Evolutionary conservation across 805 yeast genomes (phyloP).

Genomic region (Wickerhamiella qilinensis): DNA sequence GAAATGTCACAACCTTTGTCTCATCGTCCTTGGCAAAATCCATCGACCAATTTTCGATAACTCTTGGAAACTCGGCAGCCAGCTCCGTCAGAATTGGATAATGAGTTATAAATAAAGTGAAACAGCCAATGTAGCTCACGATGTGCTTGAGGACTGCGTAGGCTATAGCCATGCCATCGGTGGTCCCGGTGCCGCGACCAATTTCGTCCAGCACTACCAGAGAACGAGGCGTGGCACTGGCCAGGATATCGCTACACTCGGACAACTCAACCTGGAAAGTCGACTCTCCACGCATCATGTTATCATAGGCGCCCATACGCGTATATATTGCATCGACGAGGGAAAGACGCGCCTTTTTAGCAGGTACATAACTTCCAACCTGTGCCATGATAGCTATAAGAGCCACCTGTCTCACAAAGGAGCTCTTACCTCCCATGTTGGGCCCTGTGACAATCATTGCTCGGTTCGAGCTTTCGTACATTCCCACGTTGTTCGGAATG

Average conservation of each 20-base stretch:
- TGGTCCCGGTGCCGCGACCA: constrained; percentile 59
- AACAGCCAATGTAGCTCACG: constrained; percentile 28
- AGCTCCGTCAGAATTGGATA: constrained; percentile 50
- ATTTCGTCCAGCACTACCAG: constrained; percentile 58
- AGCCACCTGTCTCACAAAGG: constrained; percentile 64
- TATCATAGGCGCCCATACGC: constrained; percentile 69
- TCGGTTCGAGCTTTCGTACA: constrained; percentile 33
- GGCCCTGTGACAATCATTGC: constrained; percentile 66
- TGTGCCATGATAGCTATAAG: constrained; percentile 57
- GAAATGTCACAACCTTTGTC: constrained; percentile 29
- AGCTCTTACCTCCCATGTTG: constrained; percentile 78
- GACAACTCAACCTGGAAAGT: constrained; percentile 69
- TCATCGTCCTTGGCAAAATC: constrained; percentile 33
- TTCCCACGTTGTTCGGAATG: constrained; percentile 49
- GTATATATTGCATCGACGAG: constrained; percentile 44
- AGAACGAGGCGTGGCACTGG: constrained; percentile 34
- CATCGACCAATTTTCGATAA: constrained; percentile 54
- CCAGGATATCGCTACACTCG: constrained; percentile 45
- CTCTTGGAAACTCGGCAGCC: constrained; percentile 24
- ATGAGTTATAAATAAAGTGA: constrained; percentile 71
- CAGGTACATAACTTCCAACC: constrained; percentile 63
- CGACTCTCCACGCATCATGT: constrained; percentile 56
- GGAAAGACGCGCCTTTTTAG: constrained; percentile 42
- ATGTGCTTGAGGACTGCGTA: constrained; percentile 52
- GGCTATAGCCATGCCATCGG: constrained; percentile 74